Conservation (phyloP, 2,329 filamentous ascomycete species). For the Macroventuria anomochaeta region DNA sequence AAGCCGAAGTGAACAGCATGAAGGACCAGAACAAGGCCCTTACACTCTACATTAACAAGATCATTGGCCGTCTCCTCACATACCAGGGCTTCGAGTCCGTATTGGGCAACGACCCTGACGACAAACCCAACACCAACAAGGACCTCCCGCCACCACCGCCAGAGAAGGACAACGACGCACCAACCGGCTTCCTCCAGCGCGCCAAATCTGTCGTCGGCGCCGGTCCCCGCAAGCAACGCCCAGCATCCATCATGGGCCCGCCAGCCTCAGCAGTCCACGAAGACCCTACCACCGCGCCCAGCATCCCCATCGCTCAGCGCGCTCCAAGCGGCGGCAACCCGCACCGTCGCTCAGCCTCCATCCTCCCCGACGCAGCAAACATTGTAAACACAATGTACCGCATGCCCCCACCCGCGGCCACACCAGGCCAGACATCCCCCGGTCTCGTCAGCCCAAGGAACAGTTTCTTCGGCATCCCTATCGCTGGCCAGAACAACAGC, state of each 20-base stretch:
- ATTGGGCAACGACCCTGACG: constrained; percentile 73
- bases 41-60: constrained; percentile 98
- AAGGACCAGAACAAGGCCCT: constrained; percentile 97
- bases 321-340: constrained; percentile 43
- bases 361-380: constrained; percentile 63
- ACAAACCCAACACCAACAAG: constrained; percentile 69
- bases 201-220: constrained; percentile 65
- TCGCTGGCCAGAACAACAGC: constrained; percentile 50
- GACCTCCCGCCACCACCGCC: constrained; percentile 74
- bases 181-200: constrained; percentile 60
- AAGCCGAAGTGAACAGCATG: constrained; percentile 77
- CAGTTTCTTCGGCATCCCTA: constrained; percentile 51
- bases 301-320: constrained; percentile 71
- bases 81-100: constrained; percentile 96
- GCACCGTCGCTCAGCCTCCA: constrained; percentile 55
- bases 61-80: constrained; percentile 92
- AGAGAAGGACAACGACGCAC: constrained; percentile 55
- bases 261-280: constrained; percentile 48
- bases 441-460: constrained; percentile 46
- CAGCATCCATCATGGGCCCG: constrained; percentile 47
- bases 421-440: constrained; percentile 57
- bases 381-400: constrained; percentile 92
- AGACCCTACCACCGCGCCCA: constrained; percentile 76
- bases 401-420: constrained; percentile 58
- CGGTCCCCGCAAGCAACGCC: constrained; percentile 52